Conservation (phyloP, 305 asterid species). For the Solanum aculeatissimum region DNA sequence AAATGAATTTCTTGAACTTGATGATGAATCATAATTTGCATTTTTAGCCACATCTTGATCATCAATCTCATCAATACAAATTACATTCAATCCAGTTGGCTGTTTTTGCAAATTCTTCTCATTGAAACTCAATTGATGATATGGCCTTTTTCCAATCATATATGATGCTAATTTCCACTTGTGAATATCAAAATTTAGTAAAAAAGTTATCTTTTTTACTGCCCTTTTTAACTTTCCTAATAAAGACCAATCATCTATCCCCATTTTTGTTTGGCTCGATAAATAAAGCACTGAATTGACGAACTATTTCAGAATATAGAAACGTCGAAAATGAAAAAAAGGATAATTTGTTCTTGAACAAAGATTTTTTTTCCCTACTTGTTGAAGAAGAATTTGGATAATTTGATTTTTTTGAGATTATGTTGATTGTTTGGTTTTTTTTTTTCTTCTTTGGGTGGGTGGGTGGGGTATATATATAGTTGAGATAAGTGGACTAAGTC, state of each 20-base stretch:
- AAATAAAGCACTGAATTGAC: neutral
- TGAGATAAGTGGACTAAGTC: neutral
- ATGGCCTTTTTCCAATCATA: neutral
- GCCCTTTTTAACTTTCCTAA: slow-evolving; percentile 9
- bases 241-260: slow-evolving; percentile 2
- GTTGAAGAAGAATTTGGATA: neutral
- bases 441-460: neutral
- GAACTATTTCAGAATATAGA: neutral
- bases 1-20: neutral
- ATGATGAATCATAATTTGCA: neutral
- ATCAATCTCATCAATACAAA: neutral
- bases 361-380: neutral
- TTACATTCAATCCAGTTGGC: slow-evolving; percentile 7
- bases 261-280: neutral
- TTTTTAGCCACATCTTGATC: neutral
- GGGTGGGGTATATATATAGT: neutral
- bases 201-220: slow-evolving; percentile 11
- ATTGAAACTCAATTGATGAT: slow-evolving; percentile 5
- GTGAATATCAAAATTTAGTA: slow-evolving; percentile 5
- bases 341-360: neutral
- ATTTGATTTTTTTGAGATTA: neutral
- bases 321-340: neutral
- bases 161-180: slow-evolving; percentile 11
- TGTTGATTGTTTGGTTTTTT: neutral
- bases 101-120: neutral